These are phyloP conservation scores for Scedosporium dehoogii DNA, from an alignment of 2,329 filamentous ascomycete genomes.

Conservation along the genomic window DNA sequence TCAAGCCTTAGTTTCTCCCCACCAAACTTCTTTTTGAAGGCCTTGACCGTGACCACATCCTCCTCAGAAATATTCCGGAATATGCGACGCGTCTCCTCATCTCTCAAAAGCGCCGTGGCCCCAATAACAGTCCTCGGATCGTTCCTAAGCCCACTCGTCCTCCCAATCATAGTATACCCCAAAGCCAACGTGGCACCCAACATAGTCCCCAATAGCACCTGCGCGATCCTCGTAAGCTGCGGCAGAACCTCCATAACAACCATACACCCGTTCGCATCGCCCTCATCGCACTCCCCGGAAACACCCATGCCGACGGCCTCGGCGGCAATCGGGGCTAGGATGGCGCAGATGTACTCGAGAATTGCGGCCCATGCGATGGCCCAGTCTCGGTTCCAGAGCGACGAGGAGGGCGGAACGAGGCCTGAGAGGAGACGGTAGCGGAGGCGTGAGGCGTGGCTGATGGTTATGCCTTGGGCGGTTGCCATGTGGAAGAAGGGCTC, in stretches of 20 bases:
- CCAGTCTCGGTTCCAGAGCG: not conserved
- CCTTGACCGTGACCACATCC: not conserved
- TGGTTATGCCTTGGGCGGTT: not conserved
- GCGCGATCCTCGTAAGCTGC: not conserved
- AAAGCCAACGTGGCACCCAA: not conserved
- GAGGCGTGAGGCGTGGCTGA: not conserved
- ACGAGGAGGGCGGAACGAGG: not conserved
- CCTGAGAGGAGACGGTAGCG: not conserved
- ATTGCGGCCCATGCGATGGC: not conserved
- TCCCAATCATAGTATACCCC: not conserved
- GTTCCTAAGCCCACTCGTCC: not conserved
- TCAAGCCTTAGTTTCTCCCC: not conserved
- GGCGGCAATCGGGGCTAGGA: not conserved
- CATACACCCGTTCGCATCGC: not conserved
- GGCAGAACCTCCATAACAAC: not conserved
- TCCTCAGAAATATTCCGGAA: not conserved
- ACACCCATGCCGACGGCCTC: not conserved
- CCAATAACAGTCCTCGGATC: not conserved
- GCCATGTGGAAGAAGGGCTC: not conserved
- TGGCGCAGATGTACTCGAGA: constrained; percentile 1
- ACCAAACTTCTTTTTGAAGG: not conserved
- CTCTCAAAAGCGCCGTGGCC: not conserved
- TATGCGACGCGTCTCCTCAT: not conserved
- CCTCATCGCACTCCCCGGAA: not conserved
- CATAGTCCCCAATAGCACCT: not conserved